Evolutionary conservation across 2,329 filamentous ascomycete species (phyloP).

Genomic region (Fusarium decemcellulare): DNA sequence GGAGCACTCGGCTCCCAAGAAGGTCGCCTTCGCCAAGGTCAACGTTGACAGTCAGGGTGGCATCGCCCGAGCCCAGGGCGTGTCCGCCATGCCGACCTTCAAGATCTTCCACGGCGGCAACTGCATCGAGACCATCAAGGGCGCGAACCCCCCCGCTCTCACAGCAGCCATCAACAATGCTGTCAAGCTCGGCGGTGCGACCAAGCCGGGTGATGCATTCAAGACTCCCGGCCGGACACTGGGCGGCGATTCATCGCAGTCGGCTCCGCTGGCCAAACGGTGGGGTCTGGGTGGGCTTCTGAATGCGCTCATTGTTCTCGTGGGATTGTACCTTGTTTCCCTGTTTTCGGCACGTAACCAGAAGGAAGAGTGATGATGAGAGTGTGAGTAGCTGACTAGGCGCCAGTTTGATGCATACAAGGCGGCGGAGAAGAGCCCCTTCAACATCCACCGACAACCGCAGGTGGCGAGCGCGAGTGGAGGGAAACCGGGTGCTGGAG

Average conservation of each 20-base stretch:
- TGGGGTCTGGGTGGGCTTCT: constrained; percentile 61
- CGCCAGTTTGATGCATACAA: constrained; percentile 72
- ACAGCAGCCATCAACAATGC: constrained; percentile 82
- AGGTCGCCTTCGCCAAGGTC: constrained; percentile 92
- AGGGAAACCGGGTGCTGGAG: constrained; percentile 36
- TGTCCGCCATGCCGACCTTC: constrained; percentile 95
- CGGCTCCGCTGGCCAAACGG: constrained; percentile 30
- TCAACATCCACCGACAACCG: constrained; percentile 64
- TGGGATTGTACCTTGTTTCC: constrained; percentile 73
- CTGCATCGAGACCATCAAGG: constrained; percentile 82
- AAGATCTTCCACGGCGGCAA: constrained; percentile 86
- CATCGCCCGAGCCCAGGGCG: constrained; percentile 82
- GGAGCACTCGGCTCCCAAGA: constrained; percentile 84
- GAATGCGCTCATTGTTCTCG: constrained; percentile 66
- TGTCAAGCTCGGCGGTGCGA: constrained; percentile 65
- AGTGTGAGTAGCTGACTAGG: constrained; percentile 41
- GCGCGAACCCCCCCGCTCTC: constrained; percentile 84
- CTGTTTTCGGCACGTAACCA: constrained; percentile 69
- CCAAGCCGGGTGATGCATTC: constrained; percentile 64
- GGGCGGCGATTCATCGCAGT: constrained; percentile 56
- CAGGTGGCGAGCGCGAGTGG: constrained; percentile 46
- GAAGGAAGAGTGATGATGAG: neutral
- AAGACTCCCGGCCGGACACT: constrained; percentile 70
- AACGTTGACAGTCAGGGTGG: constrained; percentile 88
- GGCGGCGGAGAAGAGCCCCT: constrained; percentile 71